Evolutionary conservation across 345 rosid genomes (phyloP).

Genomic region (Citrus hindsii): DNA sequence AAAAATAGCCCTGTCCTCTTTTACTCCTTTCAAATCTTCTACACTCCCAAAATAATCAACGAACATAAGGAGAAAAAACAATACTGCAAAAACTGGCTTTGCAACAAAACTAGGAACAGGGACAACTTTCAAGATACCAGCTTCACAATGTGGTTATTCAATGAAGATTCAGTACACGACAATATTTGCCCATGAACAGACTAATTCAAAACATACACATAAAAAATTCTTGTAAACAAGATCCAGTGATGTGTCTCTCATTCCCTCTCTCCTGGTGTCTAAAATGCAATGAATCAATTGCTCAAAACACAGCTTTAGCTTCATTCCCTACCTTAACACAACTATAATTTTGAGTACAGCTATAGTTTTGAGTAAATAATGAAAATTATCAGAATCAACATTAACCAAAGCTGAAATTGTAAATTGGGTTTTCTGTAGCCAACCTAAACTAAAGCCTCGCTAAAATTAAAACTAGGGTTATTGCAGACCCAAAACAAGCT

Average conservation of each 20-base stretch:
- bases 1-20: neutral
- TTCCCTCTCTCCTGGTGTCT: neutral
- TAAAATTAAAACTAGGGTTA: slow-evolving; percentile 11
- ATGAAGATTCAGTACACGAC: neutral
- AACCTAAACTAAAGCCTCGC: neutral
- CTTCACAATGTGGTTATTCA: neutral
- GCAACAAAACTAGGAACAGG: neutral
- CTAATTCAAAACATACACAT: neutral
- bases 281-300: neutral
- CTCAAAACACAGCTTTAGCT: neutral
- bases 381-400: neutral
- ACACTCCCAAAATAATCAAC: neutral
- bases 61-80: neutral
- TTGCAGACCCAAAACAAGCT: neutral
- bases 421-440: neutral
- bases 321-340: neutral
- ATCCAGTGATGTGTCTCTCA: neutral
- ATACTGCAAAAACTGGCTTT: neutral
- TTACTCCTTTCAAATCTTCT: neutral
- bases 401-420: neutral
- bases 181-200: neutral
- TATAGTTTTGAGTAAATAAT: neutral
- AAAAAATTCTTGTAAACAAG: neutral
- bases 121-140: neutral
- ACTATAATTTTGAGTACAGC: neutral